Evolutionary conservation across 805 yeast genomes (phyloP).

Genomic region (Wickerhamomyces queroliae): DNA sequence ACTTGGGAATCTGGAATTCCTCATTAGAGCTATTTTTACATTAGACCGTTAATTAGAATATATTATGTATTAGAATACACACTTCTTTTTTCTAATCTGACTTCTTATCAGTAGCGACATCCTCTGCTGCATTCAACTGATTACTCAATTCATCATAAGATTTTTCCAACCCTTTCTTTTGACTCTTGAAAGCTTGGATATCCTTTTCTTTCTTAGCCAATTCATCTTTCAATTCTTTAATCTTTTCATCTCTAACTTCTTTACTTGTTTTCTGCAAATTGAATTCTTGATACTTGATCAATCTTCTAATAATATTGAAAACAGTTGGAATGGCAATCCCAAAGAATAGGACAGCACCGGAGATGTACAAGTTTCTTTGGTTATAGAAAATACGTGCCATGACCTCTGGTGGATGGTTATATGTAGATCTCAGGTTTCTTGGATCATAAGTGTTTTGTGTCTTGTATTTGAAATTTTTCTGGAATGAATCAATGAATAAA

Average conservation of each 20-base stretch:
- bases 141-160: constrained; percentile 39
- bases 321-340: constrained; percentile 50
- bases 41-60: no score
- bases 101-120: constrained; percentile 17
- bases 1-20: constrained; percentile 55
- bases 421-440: constrained; percentile 12
- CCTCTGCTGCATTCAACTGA: constrained; percentile 8
- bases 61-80: not conserved
- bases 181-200: constrained; percentile 41
- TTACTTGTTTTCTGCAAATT: constrained; percentile 15
- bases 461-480: constrained; percentile 32
- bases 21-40: constrained; percentile 3
- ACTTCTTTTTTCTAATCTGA: constrained; percentile 12
- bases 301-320: constrained; percentile 43
- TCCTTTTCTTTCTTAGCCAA: constrained; percentile 37
- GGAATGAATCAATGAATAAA: constrained; percentile 50
- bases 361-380: constrained; percentile 56
- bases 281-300: constrained; percentile 41
- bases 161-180: constrained; percentile 44
- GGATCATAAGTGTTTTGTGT: constrained; percentile 22
- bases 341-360: constrained; percentile 57
- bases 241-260: constrained; percentile 8
- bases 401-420: constrained; percentile 37
- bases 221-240: constrained; percentile 29
- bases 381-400: constrained; percentile 56